Conservation (phyloP, 2,329 filamentous ascomycete genomes). For the Zopfia rhizophila region DNA sequence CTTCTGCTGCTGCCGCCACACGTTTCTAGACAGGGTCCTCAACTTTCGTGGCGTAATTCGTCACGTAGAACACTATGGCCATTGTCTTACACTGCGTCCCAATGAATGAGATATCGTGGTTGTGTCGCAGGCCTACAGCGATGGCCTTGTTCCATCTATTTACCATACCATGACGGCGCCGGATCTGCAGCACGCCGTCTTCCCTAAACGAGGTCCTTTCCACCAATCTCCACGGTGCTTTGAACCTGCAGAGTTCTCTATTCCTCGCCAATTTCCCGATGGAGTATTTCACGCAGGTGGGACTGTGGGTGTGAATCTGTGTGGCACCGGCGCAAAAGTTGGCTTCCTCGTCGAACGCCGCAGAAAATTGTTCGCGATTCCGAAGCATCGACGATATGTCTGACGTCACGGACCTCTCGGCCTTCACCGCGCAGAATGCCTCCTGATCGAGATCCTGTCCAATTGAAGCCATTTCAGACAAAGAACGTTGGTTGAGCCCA, state of each 20-base stretch:
- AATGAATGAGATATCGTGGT: conserved; percentile 11
- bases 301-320: conserved; percentile 7
- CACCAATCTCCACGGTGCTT: conserved; percentile 5
- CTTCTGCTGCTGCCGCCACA: conserved; percentile 5
- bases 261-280: conserved; percentile 2
- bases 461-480: background rate
- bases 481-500: too few species aligned
- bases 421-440: conserved; percentile 3
- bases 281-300: conserved; percentile 7
- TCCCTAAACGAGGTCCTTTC: conserved; percentile 2
- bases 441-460: conserved; percentile 7
- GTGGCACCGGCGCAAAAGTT: conserved; percentile 7
- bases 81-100: conserved; percentile 7
- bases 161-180: conserved; percentile 5
- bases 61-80: conserved; percentile 6
- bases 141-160: conserved; percentile 9
- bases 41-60: conserved; percentile 7
- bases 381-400: conserved; percentile 5
- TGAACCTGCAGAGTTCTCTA: conserved; percentile 6
- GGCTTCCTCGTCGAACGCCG: conserved; percentile 4
- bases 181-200: conserved; percentile 5
- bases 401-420: conserved; percentile 1
- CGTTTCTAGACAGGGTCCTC: conserved; percentile 6
- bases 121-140: conserved; percentile 2
- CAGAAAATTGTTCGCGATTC: conserved; percentile 6